Evolutionary conservation across 306 rosid species (phyloP), one percentile per base, ranked within the genome.

Genomic region (Castanospermum australe): DNA sequence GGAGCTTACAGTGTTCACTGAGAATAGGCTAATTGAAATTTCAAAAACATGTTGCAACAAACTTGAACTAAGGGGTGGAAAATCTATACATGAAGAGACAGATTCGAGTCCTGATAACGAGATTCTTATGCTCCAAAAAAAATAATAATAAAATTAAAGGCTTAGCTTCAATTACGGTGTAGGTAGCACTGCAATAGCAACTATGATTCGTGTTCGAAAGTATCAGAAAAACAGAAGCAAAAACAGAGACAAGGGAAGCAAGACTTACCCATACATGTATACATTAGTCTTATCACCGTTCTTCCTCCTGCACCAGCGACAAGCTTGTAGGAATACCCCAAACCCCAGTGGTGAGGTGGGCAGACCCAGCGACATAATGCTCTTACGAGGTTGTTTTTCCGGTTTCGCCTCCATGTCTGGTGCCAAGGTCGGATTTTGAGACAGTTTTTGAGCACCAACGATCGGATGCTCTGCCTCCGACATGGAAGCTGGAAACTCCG

Each of bases 211-310:
- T 28, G 32, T 28, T 28, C 1, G 3, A 51, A 20, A 52, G 28
- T 52, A 18, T 18, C 8, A 5, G 24, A 66, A 67, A 4, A 67
- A 17, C 4, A 33, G 2, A 21, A 52, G 3, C 14, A 56, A 56
- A 56, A 2, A 2, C 15, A 30, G 8, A 67, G 14, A 41, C 20
- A 8, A 12, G 10, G 13, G 54, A 47, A 66, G 33, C 33, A 20
- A 21, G 47, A 66, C 60, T 14, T 48, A 69, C 75, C 75, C 75
- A 47, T 47, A 69, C 75, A 69, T 69, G 59, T 21, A 69, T 12
- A 15, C 24, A 69, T 4, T 7, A 0, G 3, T 2, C 21, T 22
- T 1, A 0, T 24, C n/a, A 28, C 39, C 8, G 57, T 28, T 30
- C 4, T 22, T 30, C 25, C 12, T 15, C 6, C 6, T 69, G 60